phyloP scores from a whole-genome alignment of 2,329 filamentous ascomycete genomes.

The Sporothrix protearum region DNA sequence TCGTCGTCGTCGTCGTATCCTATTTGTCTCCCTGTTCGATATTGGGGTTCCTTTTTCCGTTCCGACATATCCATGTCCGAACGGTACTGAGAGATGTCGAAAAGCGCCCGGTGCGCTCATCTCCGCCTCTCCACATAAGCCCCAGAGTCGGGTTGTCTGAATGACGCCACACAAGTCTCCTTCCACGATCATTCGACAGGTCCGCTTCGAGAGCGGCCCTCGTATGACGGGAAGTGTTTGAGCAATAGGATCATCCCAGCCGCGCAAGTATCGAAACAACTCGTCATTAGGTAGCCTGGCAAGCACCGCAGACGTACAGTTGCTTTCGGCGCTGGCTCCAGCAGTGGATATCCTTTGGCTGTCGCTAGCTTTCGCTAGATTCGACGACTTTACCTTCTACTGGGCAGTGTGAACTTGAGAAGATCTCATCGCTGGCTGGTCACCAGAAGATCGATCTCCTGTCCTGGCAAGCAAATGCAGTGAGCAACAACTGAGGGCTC shows the following conservation, averaged over 20 bases:
- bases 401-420: conserved; percentile 25
- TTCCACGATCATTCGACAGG: conserved; percentile 40
- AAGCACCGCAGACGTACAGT: conserved; percentile 41
- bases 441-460: conserved; percentile 34
- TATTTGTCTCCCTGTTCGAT: conserved; percentile 12
- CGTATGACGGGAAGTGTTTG: conserved; percentile 50
- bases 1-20: conserved; percentile 29
- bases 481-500: conserved; percentile 41
- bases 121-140: conserved; percentile 19
- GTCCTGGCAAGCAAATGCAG: conserved; percentile 47
- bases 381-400: conserved; percentile 4
- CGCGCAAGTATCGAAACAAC: conserved; percentile 43
- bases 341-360: conserved; percentile 18
- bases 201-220: conserved; percentile 28
- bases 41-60: background rate
- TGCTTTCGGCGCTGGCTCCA: conserved; percentile 21
- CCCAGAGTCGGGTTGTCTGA: conserved; percentile 26
- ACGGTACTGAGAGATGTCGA: conserved; percentile 1
- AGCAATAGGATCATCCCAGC: conserved; percentile 49
- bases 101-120: conserved; percentile 21
- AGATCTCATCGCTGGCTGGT: conserved; percentile 29
- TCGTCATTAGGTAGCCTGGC: conserved; percentile 47
- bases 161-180: conserved; percentile 38
- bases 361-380: conserved; percentile 11
- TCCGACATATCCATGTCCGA: conserved; percentile 26